Evolutionary conservation across 179 eudicot genomes (phyloP).

Genomic region (Silene noctiflora): DNA sequence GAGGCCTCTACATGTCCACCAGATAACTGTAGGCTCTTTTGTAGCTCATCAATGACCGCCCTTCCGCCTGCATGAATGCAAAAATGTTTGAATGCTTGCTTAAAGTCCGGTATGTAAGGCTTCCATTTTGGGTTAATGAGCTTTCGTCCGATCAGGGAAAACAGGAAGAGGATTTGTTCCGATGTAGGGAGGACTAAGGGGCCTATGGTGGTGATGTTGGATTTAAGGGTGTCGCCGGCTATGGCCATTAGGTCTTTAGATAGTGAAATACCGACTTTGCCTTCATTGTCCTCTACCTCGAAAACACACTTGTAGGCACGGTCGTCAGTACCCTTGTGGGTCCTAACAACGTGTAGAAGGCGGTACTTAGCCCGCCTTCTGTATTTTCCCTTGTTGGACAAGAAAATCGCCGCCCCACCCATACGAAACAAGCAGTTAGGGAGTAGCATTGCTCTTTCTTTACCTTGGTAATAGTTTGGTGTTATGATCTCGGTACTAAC

Average conservation of each 20-base stretch:
- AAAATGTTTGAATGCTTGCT: conserved; percentile 46
- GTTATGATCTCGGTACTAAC: conserved; percentile 35
- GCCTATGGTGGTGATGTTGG: conserved; percentile 38
- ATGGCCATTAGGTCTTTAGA: conserved; percentile 33
- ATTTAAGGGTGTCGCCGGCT: conserved; percentile 40
- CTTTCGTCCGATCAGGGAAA: conserved; percentile 28
- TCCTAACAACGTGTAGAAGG: conserved; percentile 36
- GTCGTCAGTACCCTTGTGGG: conserved; percentile 42
- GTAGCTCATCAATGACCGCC: conserved; percentile 47
- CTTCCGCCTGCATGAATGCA: conserved; percentile 49
- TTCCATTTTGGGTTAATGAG: conserved; percentile 25
- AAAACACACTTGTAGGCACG: conserved; percentile 33
- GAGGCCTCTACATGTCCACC: conserved; percentile 37
- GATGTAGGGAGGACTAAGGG: conserved; percentile 38
- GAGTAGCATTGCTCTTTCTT: conserved; percentile 35
- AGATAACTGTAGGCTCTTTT: conserved; percentile 33
- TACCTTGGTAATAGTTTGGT: conserved; percentile 29
- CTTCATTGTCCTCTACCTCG: conserved; percentile 31
- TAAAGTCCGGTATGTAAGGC: conserved; percentile 42
- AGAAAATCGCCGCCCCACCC: conserved; percentile 36
- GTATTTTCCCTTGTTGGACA: conserved; percentile 25
- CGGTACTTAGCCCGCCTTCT: conserved; percentile 34
- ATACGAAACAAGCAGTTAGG: conserved; percentile 35
- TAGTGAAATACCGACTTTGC: conserved; percentile 33
- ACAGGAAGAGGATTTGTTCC: conserved; percentile 34